Base-by-base conservation (phyloP, 257 asterid species). In the Hygrophila difformis region DNA sequence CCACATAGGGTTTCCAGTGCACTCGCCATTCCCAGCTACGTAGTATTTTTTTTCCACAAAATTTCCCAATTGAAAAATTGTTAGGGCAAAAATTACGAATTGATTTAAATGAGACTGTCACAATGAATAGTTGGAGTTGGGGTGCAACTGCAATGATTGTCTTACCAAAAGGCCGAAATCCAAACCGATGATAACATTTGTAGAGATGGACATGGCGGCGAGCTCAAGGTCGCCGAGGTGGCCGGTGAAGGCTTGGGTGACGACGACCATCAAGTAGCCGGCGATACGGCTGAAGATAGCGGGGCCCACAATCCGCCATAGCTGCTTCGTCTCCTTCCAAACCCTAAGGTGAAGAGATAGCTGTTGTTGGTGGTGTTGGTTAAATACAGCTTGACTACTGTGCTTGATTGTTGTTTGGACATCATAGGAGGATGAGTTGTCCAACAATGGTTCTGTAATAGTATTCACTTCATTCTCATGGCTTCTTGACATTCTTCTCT, bases 1-100 rank as follows among this genome's bases (percentile, higher is more conserved):
- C 96, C 96, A 54, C 96, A 82, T 2, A 86, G 72, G 1, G 94
- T 86, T 31, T 86, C 96, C 39, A 87, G 46, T 0, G 94, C 96
- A 55, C 93, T 82, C 36, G 94, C 94, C 93, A 87, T 82, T 0
- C 96, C 96, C 9, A 87, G 44, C 94, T 85, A n/a, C n/a, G n/a
- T n/a, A n/a, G n/a, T n/a, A n/a, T n/a, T n/a, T n/a, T n/a, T n/a
- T n/a, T n/a, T n/a, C n/a, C n/a, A n/a, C n/a, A n/a, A n/a, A n/a
- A n/a, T n/a, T n/a, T n/a, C n/a, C n/a, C n/a, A n/a, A n/a, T n/a
- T n/a, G n/a, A n/a, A n/a, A n/a, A n/a, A n/a, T n/a, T n/a, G n/a
- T n/a, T n/a, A n/a, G n/a, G n/a, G n/a, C n/a, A n/a, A n/a, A n/a
- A n/a, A n/a, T n/a, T n/a, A n/a, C n/a, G n/a, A n/a, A n/a, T n/a